Evolutionary conservation across 2,329 filamentous ascomycete genomes (phyloP).

Genomic region (Alternaria sp.): DNA sequence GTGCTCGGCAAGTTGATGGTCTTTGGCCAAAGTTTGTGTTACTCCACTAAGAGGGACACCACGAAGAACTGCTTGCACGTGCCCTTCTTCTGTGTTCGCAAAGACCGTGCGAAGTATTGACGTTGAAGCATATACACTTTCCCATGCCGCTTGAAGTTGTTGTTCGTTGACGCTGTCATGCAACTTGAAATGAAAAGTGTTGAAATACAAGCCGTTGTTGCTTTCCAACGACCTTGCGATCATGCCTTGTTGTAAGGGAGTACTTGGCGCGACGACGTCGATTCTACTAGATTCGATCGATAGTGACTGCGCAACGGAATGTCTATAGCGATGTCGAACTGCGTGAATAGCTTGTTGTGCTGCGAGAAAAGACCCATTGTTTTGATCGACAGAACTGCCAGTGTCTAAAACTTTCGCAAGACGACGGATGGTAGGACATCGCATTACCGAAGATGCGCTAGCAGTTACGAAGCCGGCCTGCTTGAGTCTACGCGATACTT

Average conservation of each 20-base stretch:
- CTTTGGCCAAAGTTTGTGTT: conserved; percentile 29
- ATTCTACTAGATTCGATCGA: conserved; percentile 63
- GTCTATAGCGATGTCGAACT: conserved; percentile 68
- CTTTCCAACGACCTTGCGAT: conserved; percentile 73
- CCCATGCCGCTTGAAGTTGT: conserved; percentile 67
- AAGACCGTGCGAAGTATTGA: conserved; percentile 79
- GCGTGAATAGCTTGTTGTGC: conserved; percentile 70
- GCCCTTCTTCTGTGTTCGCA: conserved; percentile 76
- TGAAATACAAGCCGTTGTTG: conserved; percentile 74
- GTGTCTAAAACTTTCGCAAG: conserved; percentile 49
- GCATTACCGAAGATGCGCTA: conserved; percentile 73
- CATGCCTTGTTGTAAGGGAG: conserved; percentile 86
- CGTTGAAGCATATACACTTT: conserved; percentile 59
- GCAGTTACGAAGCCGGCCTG: conserved; percentile 67
- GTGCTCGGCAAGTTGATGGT: conserved; percentile 26
- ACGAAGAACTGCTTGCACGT: conserved; percentile 74
- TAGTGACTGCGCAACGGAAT: conserved; percentile 63
- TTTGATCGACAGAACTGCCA: neutral
- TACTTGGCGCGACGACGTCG: conserved; percentile 82
- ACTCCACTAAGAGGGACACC: conserved; percentile 34
- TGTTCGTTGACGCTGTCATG: conserved; percentile 54
- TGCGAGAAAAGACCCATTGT: conserved; percentile 53
- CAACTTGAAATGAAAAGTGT: conserved; percentile 73
- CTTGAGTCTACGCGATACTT: conserved; percentile 72
- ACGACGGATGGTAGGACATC: conserved; percentile 56